Percentiles rank a stretch among this genome's conserved stretches.
Conservation (phyloP, 495 filamentous ascomycete species). For the Penicillium canescens region DNA sequence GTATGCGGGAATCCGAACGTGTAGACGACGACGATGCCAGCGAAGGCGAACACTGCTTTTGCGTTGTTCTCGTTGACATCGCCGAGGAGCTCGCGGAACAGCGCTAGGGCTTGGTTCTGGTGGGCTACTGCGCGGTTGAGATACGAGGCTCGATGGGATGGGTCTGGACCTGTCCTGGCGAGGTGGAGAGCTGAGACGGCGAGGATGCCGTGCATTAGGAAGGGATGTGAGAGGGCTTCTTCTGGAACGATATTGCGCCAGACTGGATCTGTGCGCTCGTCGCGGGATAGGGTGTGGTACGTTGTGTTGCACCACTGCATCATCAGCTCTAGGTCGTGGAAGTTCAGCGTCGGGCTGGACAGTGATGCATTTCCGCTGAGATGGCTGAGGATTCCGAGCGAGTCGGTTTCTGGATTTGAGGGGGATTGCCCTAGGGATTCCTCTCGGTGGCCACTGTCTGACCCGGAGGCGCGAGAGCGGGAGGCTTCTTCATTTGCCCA, state of each 20-base stretch:
- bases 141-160: conserved; percentile 24
- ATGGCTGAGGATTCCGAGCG: conserved; percentile 29
- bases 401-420: conserved; percentile 2
- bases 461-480: conserved; percentile 17
- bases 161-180: conserved; percentile 28
- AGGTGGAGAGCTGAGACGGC: conserved; percentile 52
- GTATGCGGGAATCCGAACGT: conserved; percentile 49
- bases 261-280: conserved; percentile 34
- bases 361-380: conserved; percentile 12
- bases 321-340: conserved; percentile 43
- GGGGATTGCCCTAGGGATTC: conserved; percentile 16
- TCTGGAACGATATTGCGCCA: conserved; percentile 47
- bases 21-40: conserved; percentile 49
- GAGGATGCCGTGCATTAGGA: conserved; percentile 54
- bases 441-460: conserved; percentile 22
- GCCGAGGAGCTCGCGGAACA: conserved; percentile 43
- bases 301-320: conserved; percentile 47
- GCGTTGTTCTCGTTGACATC: conserved; percentile 45
- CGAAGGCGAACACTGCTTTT: conserved; percentile 53
- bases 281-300: conserved; percentile 30
- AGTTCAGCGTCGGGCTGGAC: conserved; percentile 24
- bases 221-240: conserved; percentile 47
- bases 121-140: conserved; percentile 46
- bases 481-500: conserved; percentile 39
- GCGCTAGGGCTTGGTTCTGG: conserved; percentile 45